A percentile compares a stretch with the other conserved stretches of the same genome.
These are phyloP conservation scores for Graphiopsis chlorocephala DNA, from an alignment of 2,329 filamentous ascomycete genomes.

Conservation along the genomic window DNA sequence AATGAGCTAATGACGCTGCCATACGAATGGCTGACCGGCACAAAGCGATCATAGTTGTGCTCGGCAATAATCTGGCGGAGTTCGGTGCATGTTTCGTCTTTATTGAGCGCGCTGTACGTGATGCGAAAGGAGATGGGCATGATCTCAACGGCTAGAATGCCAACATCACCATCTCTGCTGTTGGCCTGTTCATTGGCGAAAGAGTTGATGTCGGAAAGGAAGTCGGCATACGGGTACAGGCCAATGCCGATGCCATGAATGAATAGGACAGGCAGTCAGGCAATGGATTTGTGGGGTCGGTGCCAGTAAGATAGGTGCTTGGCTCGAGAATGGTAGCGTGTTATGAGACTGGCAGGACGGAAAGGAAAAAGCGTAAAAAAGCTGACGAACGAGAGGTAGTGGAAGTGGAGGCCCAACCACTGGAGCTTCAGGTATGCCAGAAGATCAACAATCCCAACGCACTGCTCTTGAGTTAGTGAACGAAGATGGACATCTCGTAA, in stretches of 20 bases:
- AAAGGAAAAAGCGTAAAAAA: constrained; percentile 57
- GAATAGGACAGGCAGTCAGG: constrained; percentile 61
- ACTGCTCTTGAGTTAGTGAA: constrained; percentile 30
- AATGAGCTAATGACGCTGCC: no score
- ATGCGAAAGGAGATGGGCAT: constrained; percentile 48
- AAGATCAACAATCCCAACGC: constrained; percentile 53
- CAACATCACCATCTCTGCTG: constrained; percentile 47
- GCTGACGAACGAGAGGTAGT: constrained; percentile 20
- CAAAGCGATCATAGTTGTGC: neutral
- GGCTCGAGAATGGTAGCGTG: constrained; percentile 49
- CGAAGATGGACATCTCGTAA: no score
- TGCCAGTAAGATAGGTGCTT: constrained; percentile 62
- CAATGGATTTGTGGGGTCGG: constrained; percentile 59
- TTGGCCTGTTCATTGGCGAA: constrained; percentile 21
- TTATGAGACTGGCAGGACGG: constrained; percentile 51
- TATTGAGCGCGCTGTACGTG: neutral
- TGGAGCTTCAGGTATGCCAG: constrained; percentile 26
- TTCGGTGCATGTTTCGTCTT: neutral
- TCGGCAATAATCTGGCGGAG: neutral
- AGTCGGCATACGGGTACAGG: constrained; percentile 59
- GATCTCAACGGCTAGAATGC: constrained; percentile 65
- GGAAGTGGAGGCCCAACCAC: constrained; percentile 26
- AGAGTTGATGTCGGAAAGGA: constrained; percentile 53
- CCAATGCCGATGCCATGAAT: constrained; percentile 70
- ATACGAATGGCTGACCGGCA: no score